These are phyloP conservation scores for Coemansia sp. DNA, from an alignment of 192 early-diverging fungal species.

Conservation along the genomic window DNA sequence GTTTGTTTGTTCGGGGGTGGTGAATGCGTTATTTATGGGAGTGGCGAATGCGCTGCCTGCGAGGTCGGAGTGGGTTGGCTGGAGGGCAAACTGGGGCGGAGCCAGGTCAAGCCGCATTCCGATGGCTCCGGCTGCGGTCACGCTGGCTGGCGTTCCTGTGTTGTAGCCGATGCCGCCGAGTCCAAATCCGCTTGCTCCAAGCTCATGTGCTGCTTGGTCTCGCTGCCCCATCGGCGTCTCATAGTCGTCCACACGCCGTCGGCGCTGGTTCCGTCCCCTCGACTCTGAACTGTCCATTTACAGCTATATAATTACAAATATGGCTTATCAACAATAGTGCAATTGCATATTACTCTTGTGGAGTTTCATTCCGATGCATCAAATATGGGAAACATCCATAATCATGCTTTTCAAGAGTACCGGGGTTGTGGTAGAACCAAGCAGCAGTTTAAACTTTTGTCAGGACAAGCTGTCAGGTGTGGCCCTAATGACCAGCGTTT, in stretches of 20 bases:
- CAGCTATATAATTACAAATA: too few species aligned
- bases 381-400: too few species aligned
- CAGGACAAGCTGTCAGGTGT: too few species aligned
- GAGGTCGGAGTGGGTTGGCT: not conserved
- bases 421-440: too few species aligned
- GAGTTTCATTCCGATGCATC: too few species aligned
- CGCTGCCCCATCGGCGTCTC: conserved; percentile 2
- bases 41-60: conserved; percentile 12
- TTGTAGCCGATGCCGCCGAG: not conserved
- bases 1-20: not conserved
- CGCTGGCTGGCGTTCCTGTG: conserved; percentile 14
- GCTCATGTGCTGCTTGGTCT: not conserved
- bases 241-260: not conserved
- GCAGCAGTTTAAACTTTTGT: too few species aligned
- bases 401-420: too few species aligned
- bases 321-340: too few species aligned
- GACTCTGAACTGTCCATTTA: too few species aligned
- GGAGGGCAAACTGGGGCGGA: conserved; percentile 5
- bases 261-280: too few species aligned
- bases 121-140: conserved; percentile 15
- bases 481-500: too few species aligned
- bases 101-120: conserved; percentile 18
- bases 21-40: conserved; percentile 1
- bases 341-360: too few species aligned
- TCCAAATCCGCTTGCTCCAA: not conserved